Percentiles rank a stretch among this genome's conserved stretches.
These are phyloP conservation scores for Gomphus sp. DNA, from an alignment of 1,284 basidiomycete genomes.

Conservation along the genomic window DNA sequence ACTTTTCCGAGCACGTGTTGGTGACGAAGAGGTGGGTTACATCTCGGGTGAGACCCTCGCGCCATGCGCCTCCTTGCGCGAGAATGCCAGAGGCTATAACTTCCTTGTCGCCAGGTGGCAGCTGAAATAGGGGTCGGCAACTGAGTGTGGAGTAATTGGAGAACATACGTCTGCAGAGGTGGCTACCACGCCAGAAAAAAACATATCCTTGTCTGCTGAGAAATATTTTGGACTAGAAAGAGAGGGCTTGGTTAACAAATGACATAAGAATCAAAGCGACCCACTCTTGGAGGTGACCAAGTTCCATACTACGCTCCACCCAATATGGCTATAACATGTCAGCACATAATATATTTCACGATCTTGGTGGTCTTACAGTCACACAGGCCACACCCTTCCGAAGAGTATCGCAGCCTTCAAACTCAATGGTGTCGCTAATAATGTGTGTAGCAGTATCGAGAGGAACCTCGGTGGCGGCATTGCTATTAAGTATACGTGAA, in stretches of 20 bases:
- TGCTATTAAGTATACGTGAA: conserved; percentile 25
- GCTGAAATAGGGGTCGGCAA: conserved; percentile 22
- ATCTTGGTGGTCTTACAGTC: conserved; percentile 27
- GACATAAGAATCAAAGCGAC: conserved; percentile 17
- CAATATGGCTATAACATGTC: conserved; percentile 39
- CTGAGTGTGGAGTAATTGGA: background rate
- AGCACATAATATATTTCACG: background rate
- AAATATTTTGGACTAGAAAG: conserved; percentile 44
- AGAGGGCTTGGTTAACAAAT: conserved; percentile 3
- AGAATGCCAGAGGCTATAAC: conserved; percentile 64
- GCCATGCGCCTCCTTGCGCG: conserved; percentile 77
- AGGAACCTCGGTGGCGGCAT: conserved; percentile 30
- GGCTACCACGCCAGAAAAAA: conserved; percentile 78
- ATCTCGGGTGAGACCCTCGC: conserved; percentile 65
- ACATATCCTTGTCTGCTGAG: conserved; percentile 64
- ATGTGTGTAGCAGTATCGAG: conserved; percentile 31
- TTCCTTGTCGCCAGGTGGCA: conserved; percentile 58
- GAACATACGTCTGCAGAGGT: conserved; percentile 52
- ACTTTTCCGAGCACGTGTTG: conserved; percentile 41
- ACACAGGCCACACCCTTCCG: conserved; percentile 27
- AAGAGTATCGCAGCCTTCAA: conserved; percentile 41
- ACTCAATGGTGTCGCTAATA: conserved; percentile 41
- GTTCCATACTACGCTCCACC: conserved; percentile 55
- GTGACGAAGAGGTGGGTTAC: conserved; percentile 79
- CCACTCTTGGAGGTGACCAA: conserved; percentile 50